Conservation (phyloP, 2,329 filamentous ascomycete species). For the Ophiostoma himal-ulmi region DNA sequence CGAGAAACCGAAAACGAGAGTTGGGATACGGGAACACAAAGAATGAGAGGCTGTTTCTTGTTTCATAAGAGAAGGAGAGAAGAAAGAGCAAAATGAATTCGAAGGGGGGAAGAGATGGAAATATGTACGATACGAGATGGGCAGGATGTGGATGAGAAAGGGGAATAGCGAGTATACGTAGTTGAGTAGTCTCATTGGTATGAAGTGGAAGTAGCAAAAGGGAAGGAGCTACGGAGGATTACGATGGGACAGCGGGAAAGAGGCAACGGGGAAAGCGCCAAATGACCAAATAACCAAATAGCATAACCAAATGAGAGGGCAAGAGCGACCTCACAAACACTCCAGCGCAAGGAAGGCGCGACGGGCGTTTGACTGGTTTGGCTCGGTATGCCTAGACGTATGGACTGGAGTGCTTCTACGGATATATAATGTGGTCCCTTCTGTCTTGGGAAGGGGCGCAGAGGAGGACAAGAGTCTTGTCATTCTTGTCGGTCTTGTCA, state of each 20-base stretch:
- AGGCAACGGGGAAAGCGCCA: not conserved
- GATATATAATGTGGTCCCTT: not conserved
- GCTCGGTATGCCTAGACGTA: not conserved
- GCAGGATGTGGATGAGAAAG: not conserved
- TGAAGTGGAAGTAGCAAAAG: not conserved
- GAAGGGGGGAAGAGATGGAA: conserved; percentile 16
- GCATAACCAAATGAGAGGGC: not conserved
- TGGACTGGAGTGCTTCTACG: not conserved
- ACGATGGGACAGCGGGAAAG: not conserved
- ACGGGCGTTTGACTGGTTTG: not conserved
- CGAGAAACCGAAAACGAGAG: conserved; percentile 12
- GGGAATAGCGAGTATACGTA: not conserved
- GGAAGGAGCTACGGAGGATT: conserved; percentile 15
- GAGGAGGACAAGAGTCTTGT: conserved; percentile 14
- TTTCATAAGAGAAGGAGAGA: conserved; percentile 13
- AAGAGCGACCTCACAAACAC: not conserved
- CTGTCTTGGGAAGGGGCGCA: conserved; percentile 11
- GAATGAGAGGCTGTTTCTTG: conserved; percentile 10
- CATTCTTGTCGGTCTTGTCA: conserved; percentile 6
- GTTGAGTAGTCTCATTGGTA: too few species aligned
- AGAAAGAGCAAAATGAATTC: conserved; percentile 7
- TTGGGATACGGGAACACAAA: conserved; percentile 12
- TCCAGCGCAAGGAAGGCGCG: not conserved
- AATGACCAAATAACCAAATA: not conserved
- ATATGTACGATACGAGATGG: conserved; percentile 7